Conservation (phyloP, 495 filamentous ascomycete species). For the Penicillium riverlandense region DNA sequence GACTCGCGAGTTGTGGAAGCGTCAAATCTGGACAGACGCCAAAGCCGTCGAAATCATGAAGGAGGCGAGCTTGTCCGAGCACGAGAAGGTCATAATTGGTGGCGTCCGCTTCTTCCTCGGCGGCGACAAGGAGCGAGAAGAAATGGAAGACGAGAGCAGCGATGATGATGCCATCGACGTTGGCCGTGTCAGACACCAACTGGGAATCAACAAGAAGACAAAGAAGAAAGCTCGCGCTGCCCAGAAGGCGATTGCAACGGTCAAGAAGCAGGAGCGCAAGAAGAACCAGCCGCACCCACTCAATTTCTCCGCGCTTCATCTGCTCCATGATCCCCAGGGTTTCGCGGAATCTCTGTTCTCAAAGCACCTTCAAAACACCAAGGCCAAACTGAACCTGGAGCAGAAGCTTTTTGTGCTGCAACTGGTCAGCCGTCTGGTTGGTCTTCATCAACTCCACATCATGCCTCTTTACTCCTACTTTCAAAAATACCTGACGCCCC, state of each 20-base stretch:
- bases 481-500: slow-evolving; percentile 77
- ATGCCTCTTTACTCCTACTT: slow-evolving; percentile 83
- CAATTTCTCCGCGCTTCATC: slow-evolving; percentile 97
- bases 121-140: slow-evolving; percentile 89
- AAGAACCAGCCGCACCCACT: slow-evolving; percentile 79
- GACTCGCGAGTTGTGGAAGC: slow-evolving; percentile 79
- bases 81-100: slow-evolving; percentile 82
- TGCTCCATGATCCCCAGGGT: slow-evolving; percentile 91
- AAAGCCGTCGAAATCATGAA: slow-evolving; percentile 93
- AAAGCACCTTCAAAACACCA: slow-evolving; percentile 81
- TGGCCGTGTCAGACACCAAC: slow-evolving; percentile 72
- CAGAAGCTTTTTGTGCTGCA: slow-evolving; percentile 84
- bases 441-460: slow-evolving; percentile 83
- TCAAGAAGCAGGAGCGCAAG: slow-evolving; percentile 78
- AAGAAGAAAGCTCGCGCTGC: slow-evolving; percentile 75
- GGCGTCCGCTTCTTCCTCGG: slow-evolving; percentile 93
- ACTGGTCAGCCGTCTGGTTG: slow-evolving; percentile 82
- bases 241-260: slow-evolving; percentile 68
- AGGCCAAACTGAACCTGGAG: slow-evolving; percentile 82
- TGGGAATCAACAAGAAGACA: slow-evolving; percentile 90
- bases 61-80: slow-evolving; percentile 71
- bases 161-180: slow-evolving; percentile 75
- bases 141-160: slow-evolving; percentile 80
- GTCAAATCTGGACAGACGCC: slow-evolving; percentile 81
- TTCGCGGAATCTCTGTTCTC: slow-evolving; percentile 88